These are phyloP conservation scores for Pichia inconspicua DNA, from an alignment of 1,139 yeast species.

Conservation along the genomic window DNA sequence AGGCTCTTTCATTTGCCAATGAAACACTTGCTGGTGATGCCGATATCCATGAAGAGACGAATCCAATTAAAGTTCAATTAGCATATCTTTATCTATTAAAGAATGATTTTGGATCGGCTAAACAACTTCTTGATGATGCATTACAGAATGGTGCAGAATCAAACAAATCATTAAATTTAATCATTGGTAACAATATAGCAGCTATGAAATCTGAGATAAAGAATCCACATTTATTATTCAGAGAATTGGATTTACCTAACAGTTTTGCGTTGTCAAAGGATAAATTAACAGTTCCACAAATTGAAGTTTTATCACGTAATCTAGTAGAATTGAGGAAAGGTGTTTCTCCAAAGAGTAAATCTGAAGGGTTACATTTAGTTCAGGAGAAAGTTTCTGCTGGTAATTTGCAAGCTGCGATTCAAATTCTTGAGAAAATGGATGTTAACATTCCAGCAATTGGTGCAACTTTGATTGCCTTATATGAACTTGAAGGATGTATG, in stretches of 20 bases:
- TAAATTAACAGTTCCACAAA: constrained; percentile 42
- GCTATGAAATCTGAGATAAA: constrained; percentile 3
- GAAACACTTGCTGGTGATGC: constrained; percentile 36
- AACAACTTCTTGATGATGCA: background rate
- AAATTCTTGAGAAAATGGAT: constrained; percentile 35
- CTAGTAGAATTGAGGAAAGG: constrained; percentile 17
- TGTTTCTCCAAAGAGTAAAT: constrained; percentile 19
- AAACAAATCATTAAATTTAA: constrained; percentile 6
- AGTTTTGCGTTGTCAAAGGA: constrained; percentile 29
- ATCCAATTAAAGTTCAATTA: constrained; percentile 61
- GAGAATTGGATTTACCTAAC: constrained; percentile 39
- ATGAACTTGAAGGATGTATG: constrained; percentile 34
- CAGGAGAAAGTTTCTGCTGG: constrained; percentile 35
- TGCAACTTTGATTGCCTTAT: constrained; percentile 40
- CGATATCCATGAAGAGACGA: constrained; percentile 36
- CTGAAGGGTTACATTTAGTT: constrained; percentile 36
- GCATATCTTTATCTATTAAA: constrained; percentile 52
- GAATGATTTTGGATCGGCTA: background rate
- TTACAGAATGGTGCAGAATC: background rate
- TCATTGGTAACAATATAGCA: constrained; percentile 22
- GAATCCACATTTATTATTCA: constrained; percentile 33
- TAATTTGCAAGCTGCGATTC: constrained; percentile 40
- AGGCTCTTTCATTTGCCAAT: constrained; percentile 41
- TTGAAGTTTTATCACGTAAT: constrained; percentile 36
- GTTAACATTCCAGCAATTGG: constrained; percentile 35